These are phyloP conservation scores for Tripidium arundinaceum DNA, from an alignment of 202 grass and related monocot genomes.

Conservation along the genomic window DNA sequence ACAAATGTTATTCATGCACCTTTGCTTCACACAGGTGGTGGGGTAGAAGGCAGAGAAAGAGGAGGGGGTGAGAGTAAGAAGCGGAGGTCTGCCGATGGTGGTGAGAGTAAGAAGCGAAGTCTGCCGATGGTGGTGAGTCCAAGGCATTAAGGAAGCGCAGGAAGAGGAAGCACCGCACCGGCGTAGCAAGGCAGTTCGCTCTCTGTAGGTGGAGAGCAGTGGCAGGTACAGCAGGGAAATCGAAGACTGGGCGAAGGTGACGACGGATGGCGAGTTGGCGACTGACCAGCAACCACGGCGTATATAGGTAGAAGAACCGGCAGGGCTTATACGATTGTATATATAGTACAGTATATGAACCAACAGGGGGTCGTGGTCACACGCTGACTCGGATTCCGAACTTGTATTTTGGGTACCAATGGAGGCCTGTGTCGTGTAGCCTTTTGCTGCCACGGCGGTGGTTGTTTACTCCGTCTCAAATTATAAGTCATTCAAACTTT, in stretches of 20 bases:
- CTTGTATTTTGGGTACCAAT: neutral
- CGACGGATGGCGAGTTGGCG: neutral
- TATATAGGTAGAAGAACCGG: neutral
- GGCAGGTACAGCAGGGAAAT: neutral
- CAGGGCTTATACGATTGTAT: neutral
- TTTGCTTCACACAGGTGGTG: constrained; percentile 12
- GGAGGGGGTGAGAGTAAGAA: no score
- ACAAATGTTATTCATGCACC: neutral
- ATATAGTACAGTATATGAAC: no score
- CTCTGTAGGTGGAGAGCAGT: neutral
- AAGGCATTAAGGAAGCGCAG: neutral
- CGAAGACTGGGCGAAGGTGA: neutral
- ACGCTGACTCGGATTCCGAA: neutral
- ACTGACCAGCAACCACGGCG: neutral
- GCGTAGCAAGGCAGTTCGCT: neutral
- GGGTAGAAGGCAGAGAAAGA: no score
- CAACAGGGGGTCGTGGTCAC: no score
- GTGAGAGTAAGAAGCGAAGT: no score
- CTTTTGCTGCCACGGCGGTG: neutral
- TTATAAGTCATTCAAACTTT: no score
- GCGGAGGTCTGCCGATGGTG: no score
- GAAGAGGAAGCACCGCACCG: neutral
- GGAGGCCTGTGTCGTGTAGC: neutral
- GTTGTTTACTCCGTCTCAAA: no score
- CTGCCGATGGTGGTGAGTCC: neutral